phyloP scores from a whole-genome alignment of 768 basidiomycete species.

The Neoboletus brunneissimus region DNA sequence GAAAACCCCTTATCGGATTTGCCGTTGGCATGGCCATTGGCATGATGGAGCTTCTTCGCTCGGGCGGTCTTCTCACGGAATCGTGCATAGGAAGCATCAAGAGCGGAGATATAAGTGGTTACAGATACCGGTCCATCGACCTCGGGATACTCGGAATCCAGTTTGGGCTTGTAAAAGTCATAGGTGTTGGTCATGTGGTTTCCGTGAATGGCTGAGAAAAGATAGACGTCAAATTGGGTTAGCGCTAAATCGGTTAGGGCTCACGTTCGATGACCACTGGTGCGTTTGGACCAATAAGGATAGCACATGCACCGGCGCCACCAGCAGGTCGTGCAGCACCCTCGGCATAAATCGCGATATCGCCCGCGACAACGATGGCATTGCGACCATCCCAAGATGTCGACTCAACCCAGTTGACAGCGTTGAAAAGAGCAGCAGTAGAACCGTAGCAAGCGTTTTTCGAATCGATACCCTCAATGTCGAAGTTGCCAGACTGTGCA shows the following conservation, averaged over 20 bases:
- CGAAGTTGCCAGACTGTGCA: conserved; percentile 85
- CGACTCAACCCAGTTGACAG: conserved; percentile 96
- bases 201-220: conserved; percentile 79
- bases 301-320: conserved; percentile 93
- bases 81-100: conserved; percentile 83
- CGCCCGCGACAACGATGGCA: conserved; percentile 94
- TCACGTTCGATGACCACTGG: conserved; percentile 93
- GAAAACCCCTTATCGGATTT: conserved; percentile 50
- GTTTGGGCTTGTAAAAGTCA: conserved; percentile 98
- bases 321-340: conserved; percentile 93
- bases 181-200: conserved; percentile 97
- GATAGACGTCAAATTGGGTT: conserved; percentile 4
- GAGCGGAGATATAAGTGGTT: conserved; percentile 89
- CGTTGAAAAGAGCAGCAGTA: conserved; percentile 98
- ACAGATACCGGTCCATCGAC: conserved; percentile 98
- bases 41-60: conserved; percentile 46
- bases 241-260: conserved; percentile 31
- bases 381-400: conserved; percentile 97
- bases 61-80: conserved; percentile 81
- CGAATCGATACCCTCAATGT: conserved; percentile 98
- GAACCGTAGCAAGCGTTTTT: conserved; percentile 99
- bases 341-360: conserved; percentile 98
- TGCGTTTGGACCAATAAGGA: conserved; percentile 95
- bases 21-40: conserved; percentile 37
- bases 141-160: conserved; percentile 92